phyloP scores from a whole-genome alignment of 805 yeast genomes.

The Millerozyma miso region DNA sequence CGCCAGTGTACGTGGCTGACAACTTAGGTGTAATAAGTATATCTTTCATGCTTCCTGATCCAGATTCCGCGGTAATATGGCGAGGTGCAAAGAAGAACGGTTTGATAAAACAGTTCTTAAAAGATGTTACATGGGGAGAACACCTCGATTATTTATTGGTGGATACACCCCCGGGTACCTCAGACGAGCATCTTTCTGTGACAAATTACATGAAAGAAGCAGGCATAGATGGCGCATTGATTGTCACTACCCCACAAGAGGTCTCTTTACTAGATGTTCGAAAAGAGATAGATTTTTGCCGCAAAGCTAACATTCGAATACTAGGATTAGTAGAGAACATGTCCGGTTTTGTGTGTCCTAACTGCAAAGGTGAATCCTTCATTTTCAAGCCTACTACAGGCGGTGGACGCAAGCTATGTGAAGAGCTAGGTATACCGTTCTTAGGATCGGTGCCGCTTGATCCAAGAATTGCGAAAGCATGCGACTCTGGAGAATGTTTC shows the following conservation, averaged over 20 bases:
- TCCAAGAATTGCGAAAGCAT: conserved; percentile 86
- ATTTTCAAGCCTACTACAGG: conserved; percentile 96
- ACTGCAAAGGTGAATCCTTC: conserved; percentile 82
- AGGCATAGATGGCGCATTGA: conserved; percentile 92
- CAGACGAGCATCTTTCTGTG: conserved; percentile 93
- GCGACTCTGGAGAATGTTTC: conserved; percentile 85
- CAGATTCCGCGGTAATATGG: conserved; percentile 94
- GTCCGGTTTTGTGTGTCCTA: conserved; percentile 98
- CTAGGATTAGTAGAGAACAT: conserved; percentile 94
- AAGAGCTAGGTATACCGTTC: conserved; percentile 72
- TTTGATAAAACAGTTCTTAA: conserved; percentile 85
- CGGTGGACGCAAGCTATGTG: conserved; percentile 82
- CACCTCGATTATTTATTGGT: conserved; percentile 75
- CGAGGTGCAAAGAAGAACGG: conserved; percentile 95
- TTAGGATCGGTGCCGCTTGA: conserved; percentile 94
- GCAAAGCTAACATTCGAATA: conserved; percentile 80
- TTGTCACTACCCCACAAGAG: conserved; percentile 97
- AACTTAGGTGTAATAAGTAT: conserved; percentile 94
- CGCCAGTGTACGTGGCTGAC: conserved; percentile 94
- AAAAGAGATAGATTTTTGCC: conserved; percentile 92
- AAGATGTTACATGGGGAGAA: conserved; percentile 93
- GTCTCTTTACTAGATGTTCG: conserved; percentile 93
- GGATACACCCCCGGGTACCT: conserved; percentile 98
- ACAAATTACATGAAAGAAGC: conserved; percentile 82
- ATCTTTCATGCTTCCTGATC: conserved; percentile 89